Percentiles rank a stretch among this genome's conserved stretches.
These are phyloP conservation scores for Brassica rapa DNA, from an alignment of 345 rosid species.

Conservation along the genomic window DNA sequence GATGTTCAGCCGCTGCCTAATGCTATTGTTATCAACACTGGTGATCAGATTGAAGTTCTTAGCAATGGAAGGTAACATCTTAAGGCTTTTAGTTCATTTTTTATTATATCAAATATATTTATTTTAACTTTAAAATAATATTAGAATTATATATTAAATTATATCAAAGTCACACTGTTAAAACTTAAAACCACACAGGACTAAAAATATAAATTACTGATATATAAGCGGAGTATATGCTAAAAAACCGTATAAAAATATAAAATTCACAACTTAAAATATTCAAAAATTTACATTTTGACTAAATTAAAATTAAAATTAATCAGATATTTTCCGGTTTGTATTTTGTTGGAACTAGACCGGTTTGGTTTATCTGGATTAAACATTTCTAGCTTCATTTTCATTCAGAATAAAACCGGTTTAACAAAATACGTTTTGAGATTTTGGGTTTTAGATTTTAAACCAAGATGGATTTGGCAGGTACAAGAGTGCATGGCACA, in stretches of 20 bases:
- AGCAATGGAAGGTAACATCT: constrained; percentile 61
- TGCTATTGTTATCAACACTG: constrained; percentile 78
- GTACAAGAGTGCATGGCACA: constrained; percentile 91
- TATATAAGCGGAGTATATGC: background rate
- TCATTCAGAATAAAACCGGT: background rate
- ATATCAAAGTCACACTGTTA: too few relatives aligned
- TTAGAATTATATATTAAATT: too few relatives aligned
- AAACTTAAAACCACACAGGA: background rate
- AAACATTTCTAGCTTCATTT: background rate
- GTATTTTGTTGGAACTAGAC: background rate
- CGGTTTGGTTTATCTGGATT: background rate
- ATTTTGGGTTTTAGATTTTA: background rate
- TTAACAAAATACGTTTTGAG: background rate
- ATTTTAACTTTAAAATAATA: too few relatives aligned
- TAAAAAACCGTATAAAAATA: background rate
- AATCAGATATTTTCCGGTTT: background rate
- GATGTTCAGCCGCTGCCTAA: constrained; percentile 80
- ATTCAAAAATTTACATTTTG: too few relatives aligned
- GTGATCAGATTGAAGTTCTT: constrained; percentile 91
- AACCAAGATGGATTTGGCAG: constrained; percentile 19
- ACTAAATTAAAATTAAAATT: background rate
- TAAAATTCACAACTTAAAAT: background rate
- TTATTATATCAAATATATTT: background rate
- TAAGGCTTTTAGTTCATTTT: background rate
- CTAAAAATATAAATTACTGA: background rate